Evolutionary conservation across 805 yeast genomes (phyloP).

Genomic region (Ogataea henricii): DNA sequence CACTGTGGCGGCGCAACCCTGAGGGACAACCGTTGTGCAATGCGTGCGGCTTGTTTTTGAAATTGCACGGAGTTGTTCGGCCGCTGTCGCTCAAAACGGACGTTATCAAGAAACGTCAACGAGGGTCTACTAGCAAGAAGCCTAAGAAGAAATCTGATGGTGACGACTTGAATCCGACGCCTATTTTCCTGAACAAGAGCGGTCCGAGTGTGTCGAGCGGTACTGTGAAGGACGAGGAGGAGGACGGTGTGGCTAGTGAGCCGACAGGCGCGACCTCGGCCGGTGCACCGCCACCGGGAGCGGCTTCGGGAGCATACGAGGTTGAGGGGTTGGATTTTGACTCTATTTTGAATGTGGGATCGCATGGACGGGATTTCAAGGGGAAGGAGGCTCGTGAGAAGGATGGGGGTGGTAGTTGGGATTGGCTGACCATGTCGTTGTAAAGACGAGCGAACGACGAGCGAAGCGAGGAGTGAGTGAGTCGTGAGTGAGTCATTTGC

Average conservation of each 20-base stretch:
- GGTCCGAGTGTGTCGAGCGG: conserved; percentile 5
- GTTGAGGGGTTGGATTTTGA: conserved; percentile 26
- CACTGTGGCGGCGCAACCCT: conserved; percentile 92
- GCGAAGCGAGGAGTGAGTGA: neutral
- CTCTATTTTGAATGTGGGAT: conserved; percentile 21
- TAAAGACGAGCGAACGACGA: conserved; percentile 18
- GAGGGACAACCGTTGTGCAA: conserved; percentile 92
- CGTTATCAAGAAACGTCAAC: conserved; percentile 87
- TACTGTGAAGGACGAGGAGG: conserved; percentile 3
- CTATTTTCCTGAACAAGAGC: conserved; percentile 30
- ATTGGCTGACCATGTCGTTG: conserved; percentile 48
- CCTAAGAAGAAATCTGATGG: conserved; percentile 42
- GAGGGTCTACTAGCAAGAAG: conserved; percentile 43
- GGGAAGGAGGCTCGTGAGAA: conserved; percentile 10
- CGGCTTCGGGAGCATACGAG: conserved; percentile 4
- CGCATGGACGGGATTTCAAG: neutral
- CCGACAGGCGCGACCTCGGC: conserved; percentile 7
- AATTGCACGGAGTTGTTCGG: conserved; percentile 92
- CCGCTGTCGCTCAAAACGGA: conserved; percentile 81
- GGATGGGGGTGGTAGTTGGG: conserved; percentile 37
- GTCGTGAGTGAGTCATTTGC: neutral
- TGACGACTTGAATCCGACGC: conserved; percentile 51
- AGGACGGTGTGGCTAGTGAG: conserved; percentile 8
- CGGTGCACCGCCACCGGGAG: neutral
- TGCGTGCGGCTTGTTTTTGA: conserved; percentile 92